Percentiles rank a stretch among this genome's conserved stretches.
Evolutionary conservation across 352 stramenopile genomes (phyloP).

Genomic region (Pythium aristosporum): DNA sequence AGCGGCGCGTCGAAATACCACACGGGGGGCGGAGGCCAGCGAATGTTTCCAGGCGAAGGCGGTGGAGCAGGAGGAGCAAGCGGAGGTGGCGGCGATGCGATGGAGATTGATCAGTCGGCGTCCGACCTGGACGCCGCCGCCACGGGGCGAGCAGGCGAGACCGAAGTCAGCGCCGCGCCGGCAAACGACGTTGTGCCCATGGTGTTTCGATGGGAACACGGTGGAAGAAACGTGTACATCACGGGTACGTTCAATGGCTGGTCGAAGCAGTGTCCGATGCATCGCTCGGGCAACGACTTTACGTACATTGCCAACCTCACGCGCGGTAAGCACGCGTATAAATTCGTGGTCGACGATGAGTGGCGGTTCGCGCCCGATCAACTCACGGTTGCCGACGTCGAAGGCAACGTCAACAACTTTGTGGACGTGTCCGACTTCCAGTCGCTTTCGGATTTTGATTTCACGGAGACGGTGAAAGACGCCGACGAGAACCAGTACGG

Average conservation of each 20-base stretch:
- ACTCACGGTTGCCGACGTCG: conserved; percentile 98
- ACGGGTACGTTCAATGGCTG: conserved; percentile 99
- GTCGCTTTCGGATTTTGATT: conserved; percentile 61
- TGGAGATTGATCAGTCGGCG: conserved; percentile 63
- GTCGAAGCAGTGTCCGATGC: conserved; percentile 99
- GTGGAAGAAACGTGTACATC: conserved; percentile 96
- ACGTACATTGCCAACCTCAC: conserved; percentile 99
- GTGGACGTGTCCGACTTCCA: conserved; percentile 99
- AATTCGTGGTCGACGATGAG: conserved; percentile 99
- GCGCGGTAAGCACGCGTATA: conserved; percentile 98
- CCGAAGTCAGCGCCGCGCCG: conserved; percentile 9
- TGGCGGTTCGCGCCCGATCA: conserved; percentile 95
- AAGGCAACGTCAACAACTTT: conserved; percentile 99
- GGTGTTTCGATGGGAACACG: conserved; percentile 99
- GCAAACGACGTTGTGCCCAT: conserved; percentile 84
- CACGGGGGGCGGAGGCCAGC: conserved; percentile 14
- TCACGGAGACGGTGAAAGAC: conserved; percentile 54
- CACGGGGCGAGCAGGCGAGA: conserved; percentile 30
- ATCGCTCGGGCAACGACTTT: conserved; percentile 99
- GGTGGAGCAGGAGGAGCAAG: conserved; percentile 1
- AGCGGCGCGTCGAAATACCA: conserved; percentile 10
- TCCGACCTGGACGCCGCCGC: conserved; percentile 28
- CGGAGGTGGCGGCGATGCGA: conserved; percentile 37
- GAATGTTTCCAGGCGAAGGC: conserved; percentile 5
- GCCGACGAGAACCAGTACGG: conserved; percentile 92